A percentile compares a stretch with the other conserved stretches of the same genome.
These are phyloP conservation scores for Pleurotus pulmonarius DNA, from an alignment of 768 basidiomycete species.

Conservation along the genomic window DNA sequence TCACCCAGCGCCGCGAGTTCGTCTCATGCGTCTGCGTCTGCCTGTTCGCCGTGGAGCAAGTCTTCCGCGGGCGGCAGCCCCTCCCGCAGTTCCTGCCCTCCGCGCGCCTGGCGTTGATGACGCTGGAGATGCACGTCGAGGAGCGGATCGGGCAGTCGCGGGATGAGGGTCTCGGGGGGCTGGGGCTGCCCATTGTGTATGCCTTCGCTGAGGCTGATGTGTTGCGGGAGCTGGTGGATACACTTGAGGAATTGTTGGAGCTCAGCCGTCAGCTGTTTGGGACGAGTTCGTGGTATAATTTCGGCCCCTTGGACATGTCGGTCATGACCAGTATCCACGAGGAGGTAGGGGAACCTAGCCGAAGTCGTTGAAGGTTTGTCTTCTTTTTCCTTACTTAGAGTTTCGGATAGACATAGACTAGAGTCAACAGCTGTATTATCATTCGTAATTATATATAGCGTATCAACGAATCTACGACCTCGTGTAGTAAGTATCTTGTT, in stretches of 20 bases:
- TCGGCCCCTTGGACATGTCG: slow-evolving; percentile 9
- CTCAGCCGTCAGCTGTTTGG: slow-evolving; percentile 40
- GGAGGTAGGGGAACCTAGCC: slow-evolving; percentile 11
- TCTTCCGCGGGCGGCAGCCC: slow-evolving; percentile 40
- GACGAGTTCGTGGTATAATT: slow-evolving; percentile 37
- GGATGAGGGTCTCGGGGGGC: slow-evolving; percentile 19
- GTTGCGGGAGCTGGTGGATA: slow-evolving; percentile 35
- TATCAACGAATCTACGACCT: no score
- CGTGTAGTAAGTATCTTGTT: no score
- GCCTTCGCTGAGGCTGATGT: slow-evolving; percentile 41
- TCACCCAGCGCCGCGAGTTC: slow-evolving; percentile 38
- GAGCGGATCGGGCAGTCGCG: slow-evolving; percentile 22
- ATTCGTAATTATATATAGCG: no score
- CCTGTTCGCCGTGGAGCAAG: slow-evolving; percentile 47
- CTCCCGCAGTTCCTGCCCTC: slow-evolving; percentile 50
- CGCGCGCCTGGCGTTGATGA: slow-evolving; percentile 32
- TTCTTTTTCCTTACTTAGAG: background rate
- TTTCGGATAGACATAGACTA: background rate
- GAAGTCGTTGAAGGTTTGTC: background rate
- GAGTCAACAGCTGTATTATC: background rate
- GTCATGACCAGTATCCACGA: slow-evolving; percentile 11
- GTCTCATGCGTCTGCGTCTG: slow-evolving; percentile 43
- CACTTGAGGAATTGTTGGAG: slow-evolving; percentile 37
- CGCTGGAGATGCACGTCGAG: slow-evolving; percentile 29
- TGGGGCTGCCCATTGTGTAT: slow-evolving; percentile 35